A percentile compares a stretch with the other conserved stretches of the same genome.
Conservation (phyloP, 371 early-diverging fungal genomes). For the Rhizopus stolonifer region DNA sequence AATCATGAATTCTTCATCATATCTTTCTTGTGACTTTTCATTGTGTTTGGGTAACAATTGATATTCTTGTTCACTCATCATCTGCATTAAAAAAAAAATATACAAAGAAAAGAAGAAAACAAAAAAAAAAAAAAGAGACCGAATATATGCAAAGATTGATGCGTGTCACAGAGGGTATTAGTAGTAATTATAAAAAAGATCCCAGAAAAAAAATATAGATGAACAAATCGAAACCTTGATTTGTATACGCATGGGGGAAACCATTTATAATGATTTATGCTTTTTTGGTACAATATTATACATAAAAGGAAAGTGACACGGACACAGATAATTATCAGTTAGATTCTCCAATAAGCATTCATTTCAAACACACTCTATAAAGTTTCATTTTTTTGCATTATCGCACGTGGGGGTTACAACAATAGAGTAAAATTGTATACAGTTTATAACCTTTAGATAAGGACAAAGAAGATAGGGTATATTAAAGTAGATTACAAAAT, state of each 20-base stretch:
- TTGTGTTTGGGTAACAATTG: constrained; percentile 10
- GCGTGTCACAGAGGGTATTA: neutral
- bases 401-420: too few species aligned
- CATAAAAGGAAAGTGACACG: too few species aligned
- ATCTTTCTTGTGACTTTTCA: neutral
- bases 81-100: neutral
- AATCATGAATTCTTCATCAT: constrained; percentile 17
- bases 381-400: too few species aligned
- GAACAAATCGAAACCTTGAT: neutral
- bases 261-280: neutral
- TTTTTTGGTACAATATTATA: too few species aligned
- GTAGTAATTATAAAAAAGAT: neutral
- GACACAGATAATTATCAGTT: too few species aligned
- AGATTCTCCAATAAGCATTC: too few species aligned
- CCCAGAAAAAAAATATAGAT: too few species aligned
- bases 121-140: neutral
- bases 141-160: constrained; percentile 1
- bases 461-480: too few species aligned
- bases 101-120: neutral
- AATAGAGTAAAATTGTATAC: too few species aligned
- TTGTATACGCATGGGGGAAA: neutral
- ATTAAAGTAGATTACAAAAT: too few species aligned
- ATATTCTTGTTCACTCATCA: constrained; percentile 4
- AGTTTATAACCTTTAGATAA: too few species aligned
- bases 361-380: too few species aligned